Evolutionary conservation across 768 basidiomycete genomes (phyloP).

Genomic region (Dictyophora rubrovolvata): DNA sequence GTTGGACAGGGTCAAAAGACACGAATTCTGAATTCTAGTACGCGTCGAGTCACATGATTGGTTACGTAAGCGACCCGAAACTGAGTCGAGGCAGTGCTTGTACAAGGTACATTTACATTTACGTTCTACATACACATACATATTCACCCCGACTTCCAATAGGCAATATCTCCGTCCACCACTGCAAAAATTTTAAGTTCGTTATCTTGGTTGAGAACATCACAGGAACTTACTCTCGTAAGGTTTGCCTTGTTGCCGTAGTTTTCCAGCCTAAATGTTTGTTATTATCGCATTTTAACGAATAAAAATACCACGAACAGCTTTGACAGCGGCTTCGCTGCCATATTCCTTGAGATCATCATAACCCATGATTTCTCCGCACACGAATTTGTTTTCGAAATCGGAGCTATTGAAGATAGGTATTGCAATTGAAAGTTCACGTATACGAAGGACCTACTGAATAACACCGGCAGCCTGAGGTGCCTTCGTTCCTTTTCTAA

Average conservation of each 20-base stretch:
- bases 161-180: conserved; percentile 84
- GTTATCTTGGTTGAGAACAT: background rate
- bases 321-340: conserved; percentile 85
- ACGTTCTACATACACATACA: background rate
- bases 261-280: conserved; percentile 52
- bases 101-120: background rate
- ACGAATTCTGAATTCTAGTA: background rate
- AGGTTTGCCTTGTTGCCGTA: conserved; percentile 92
- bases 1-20: background rate
- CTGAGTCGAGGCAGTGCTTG: background rate
- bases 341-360: conserved; percentile 87
- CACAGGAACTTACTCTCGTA: conserved; percentile 67
- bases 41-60: background rate
- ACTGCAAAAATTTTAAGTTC: conserved; percentile 31
- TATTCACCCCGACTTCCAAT: conserved; percentile 74
- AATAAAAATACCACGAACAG: conserved; percentile 29
- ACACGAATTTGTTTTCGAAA: conserved; percentile 97
- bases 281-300: background rate
- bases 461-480: conserved; percentile 98
- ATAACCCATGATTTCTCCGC: conserved; percentile 93
- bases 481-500: conserved; percentile 86
- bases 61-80: background rate
- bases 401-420: conserved; percentile 50
- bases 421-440: background rate
- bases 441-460: conserved; percentile 46